Evolutionary conservation across 2,329 filamentous ascomycete species (phyloP), one percentile per base, ranked within the genome.

Genomic region (Diplodia mutila): DNA sequence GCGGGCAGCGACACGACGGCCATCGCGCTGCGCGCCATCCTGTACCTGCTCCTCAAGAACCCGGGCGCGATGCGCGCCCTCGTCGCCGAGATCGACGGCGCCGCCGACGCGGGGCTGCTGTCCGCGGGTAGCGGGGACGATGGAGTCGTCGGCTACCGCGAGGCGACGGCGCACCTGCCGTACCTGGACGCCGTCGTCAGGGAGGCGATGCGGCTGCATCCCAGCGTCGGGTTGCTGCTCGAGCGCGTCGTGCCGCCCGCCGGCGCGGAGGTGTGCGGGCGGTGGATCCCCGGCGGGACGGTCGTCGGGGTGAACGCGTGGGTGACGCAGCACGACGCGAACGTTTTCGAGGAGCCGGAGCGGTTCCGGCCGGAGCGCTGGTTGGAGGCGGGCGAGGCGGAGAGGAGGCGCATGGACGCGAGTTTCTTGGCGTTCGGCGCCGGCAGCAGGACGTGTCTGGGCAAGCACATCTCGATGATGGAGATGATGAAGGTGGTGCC

Each of bases 171-270:
- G 11, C 61, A 74, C 11, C 73, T 83, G 2, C 79, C 81, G 0
- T 84, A 83, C 70, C 74, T 83, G 6, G 78, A 81, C 67, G 82
- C 82, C 5, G 82, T 80, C 68, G 80, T 83, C 71, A 82, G 82
- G 70, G 82, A 84, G 71, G 80, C 77, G 1, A 72, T 84, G 1
- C 77, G 82, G 21, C 78, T 83, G 65, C 82, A 82, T 63, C 81
- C 81, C 0, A 73, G 75, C 3, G 69, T 77, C 1, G 75, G 74
- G 11, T 73, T 75, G 32, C 71, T 76, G 23, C 65, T 78, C 4
- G 75, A 76, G 59, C 77, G 77, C 46, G 69, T 77, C 0, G 75
- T 78, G 0, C 76, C 75, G 7, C 25, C 70, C 2, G 65, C 52
- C 32, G 76, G 76, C 8, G 75, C 73, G 29, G 70, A 67, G 1